Evolutionary conservation across 164 flowering plant species (phyloP).

Genomic region (Magnolia kwangsiensis): DNA sequence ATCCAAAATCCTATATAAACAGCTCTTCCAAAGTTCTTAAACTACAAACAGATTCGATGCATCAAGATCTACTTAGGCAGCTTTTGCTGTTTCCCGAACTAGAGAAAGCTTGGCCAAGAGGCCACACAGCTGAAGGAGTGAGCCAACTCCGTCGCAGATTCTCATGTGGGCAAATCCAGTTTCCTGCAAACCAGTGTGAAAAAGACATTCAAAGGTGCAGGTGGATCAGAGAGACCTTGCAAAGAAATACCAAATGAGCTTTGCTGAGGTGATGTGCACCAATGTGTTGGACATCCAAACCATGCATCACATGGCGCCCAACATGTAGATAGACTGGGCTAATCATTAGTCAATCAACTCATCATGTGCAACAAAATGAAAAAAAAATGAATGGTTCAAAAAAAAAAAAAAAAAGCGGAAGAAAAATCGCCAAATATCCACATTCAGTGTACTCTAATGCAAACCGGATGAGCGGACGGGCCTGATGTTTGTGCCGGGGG

Average conservation of each 20-base stretch:
- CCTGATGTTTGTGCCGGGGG: not conserved
- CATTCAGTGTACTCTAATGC: not conserved
- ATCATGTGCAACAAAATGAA: not conserved
- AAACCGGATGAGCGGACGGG: not conserved
- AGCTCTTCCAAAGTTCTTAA: not conserved
- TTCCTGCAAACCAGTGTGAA: slow-evolving; percentile 49
- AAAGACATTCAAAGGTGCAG: not conserved
- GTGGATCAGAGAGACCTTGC: not conserved
- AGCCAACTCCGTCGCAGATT: slow-evolving; percentile 97
- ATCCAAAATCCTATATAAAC: not conserved
- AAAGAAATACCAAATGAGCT: not conserved
- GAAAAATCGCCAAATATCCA: not conserved
- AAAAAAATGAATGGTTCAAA: too few relatives aligned
- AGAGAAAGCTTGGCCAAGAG: slow-evolving; percentile 81
- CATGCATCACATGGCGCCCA: not conserved
- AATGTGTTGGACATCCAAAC: not conserved
- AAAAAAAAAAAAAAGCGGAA: too few relatives aligned
- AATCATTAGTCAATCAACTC: too few relatives aligned
- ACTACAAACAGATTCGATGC: not conserved
- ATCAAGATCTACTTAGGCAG: slow-evolving; percentile 31
- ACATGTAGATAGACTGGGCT: not conserved
- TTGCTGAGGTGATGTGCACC: not conserved
- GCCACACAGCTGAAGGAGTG: slow-evolving; percentile 88
- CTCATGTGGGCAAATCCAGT: slow-evolving; percentile 99
- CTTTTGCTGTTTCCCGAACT: slow-evolving; percentile 85